Conservation (phyloP, 306 rosid genomes). For the Coriaria nepalensis region DNA sequence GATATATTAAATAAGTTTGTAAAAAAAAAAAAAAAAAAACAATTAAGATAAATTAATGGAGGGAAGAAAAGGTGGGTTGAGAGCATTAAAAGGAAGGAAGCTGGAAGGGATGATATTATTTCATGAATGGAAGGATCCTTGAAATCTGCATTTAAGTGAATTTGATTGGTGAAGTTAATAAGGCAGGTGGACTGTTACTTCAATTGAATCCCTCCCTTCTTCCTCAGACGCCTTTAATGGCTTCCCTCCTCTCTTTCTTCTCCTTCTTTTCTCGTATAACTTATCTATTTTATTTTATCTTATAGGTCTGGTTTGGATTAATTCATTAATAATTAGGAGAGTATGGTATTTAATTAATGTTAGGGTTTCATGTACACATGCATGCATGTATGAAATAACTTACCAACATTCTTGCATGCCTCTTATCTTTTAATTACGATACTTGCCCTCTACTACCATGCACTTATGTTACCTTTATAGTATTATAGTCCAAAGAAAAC, state of each 20-base stretch:
- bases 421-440: too few species aligned
- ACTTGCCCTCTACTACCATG: too few species aligned
- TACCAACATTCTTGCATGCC: too few species aligned
- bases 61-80: conserved; percentile 61
- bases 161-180: conserved; percentile 47
- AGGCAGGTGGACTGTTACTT: conserved; percentile 56
- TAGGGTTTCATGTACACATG: too few species aligned
- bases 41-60: conserved; percentile 33
- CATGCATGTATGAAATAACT: too few species aligned
- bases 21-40: too few species aligned
- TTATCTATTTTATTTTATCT: background rate
- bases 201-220: conserved; percentile 25
- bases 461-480: too few species aligned
- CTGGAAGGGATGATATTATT: conserved; percentile 26
- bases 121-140: conserved; percentile 29
- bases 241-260: conserved; percentile 11
- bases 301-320: conserved; percentile 1
- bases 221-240: conserved; percentile 32
- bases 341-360: too few species aligned
- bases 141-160: conserved; percentile 65
- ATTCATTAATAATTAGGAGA: too few species aligned
- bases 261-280: background rate
- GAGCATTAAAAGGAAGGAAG: conserved; percentile 49
- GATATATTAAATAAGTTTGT: too few species aligned
- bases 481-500: too few species aligned